A percentile compares a stretch with the other conserved stretches of the same genome.
These are phyloP conservation scores for Chlorociboria aeruginascens DNA, from an alignment of 495 filamentous ascomycete species.

Conservation along the genomic window DNA sequence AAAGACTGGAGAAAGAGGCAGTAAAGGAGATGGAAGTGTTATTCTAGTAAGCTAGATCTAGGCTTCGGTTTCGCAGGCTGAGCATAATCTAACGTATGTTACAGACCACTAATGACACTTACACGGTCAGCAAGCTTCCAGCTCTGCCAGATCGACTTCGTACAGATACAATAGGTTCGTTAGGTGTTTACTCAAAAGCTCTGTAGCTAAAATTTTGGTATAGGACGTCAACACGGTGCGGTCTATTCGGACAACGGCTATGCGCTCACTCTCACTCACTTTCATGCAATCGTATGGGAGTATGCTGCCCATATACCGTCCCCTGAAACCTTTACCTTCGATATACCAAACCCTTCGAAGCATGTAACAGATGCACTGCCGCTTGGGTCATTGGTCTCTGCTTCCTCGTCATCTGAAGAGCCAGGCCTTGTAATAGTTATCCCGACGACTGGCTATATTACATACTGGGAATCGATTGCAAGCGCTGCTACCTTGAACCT, in stretches of 20 bases:
- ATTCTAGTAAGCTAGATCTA: slow-evolving; percentile 42
- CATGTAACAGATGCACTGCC: slow-evolving; percentile 54
- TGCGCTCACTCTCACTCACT: slow-evolving; percentile 67
- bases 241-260: slow-evolving; percentile 55
- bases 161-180: slow-evolving; percentile 45
- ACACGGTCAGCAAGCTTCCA: slow-evolving; percentile 74
- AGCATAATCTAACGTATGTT: slow-evolving; percentile 1
- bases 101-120: slow-evolving; percentile 78
- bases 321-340: slow-evolving; percentile 61
- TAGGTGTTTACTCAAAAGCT: background rate
- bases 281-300: slow-evolving; percentile 78
- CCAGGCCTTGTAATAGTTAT: slow-evolving; percentile 78
- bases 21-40: slow-evolving; percentile 48
- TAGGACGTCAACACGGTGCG: slow-evolving; percentile 47
- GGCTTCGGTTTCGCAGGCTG: background rate
- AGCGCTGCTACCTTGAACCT: slow-evolving; percentile 66
- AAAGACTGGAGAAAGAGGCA: slow-evolving; percentile 40
- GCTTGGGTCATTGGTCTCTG: slow-evolving; percentile 64
- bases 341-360: slow-evolving; percentile 60
- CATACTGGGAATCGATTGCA: slow-evolving; percentile 91
- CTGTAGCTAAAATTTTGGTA: slow-evolving; percentile 1
- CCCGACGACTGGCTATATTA: slow-evolving; percentile 69
- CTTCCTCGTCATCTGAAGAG: slow-evolving; percentile 57
- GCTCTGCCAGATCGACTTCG: slow-evolving; percentile 65
- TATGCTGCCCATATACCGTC: slow-evolving; percentile 55